phyloP scores from a whole-genome alignment of 108 stramenopile genomes.

The Cyclotella kingstonii region DNA sequence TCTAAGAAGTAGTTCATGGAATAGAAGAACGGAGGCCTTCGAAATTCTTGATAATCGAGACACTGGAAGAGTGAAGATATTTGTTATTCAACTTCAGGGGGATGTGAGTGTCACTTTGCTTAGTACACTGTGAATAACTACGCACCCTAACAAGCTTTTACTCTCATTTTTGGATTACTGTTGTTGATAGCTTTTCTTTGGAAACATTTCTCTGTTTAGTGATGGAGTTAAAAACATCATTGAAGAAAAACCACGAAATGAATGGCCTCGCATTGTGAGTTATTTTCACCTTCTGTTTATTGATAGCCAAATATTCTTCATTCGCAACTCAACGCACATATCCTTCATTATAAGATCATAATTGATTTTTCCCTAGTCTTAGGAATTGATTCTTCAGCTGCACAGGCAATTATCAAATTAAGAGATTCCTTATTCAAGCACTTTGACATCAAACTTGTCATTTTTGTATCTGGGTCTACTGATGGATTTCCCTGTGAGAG shows the following conservation, averaged over 20 bases:
- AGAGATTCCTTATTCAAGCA: constrained; percentile 45
- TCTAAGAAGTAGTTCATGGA: constrained; percentile 57
- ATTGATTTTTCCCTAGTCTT: constrained; percentile 68
- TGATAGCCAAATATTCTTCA: not conserved
- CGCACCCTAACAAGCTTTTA: not conserved
- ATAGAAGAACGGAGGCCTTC: constrained; percentile 36
- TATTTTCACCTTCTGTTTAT: not conserved
- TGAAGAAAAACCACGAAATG: constrained; percentile 5
- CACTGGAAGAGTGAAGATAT: constrained; percentile 50
- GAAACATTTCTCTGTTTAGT: constrained; percentile 49
- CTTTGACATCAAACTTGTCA: constrained; percentile 40
- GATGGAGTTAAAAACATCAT: constrained; percentile 33
- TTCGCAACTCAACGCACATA: not conserved
- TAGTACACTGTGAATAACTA: not conserved
- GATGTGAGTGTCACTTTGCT: constrained; percentile 53
- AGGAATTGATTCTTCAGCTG: constrained; percentile 73
- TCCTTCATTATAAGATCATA: constrained; percentile 40
- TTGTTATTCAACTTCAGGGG: constrained; percentile 67
- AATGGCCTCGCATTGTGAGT: constrained; percentile 35
- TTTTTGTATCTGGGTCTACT: constrained; percentile 59
- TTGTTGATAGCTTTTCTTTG: constrained; percentile 23
- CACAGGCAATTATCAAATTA: constrained; percentile 68
- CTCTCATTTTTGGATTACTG: not conserved
- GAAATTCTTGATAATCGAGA: constrained; percentile 44
- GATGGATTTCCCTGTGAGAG: constrained; percentile 70